Percentiles rank a stretch among this genome's conserved stretches.
Conservation (phyloP, 768 basidiomycete genomes). For the Lentinus brumalis region DNA sequence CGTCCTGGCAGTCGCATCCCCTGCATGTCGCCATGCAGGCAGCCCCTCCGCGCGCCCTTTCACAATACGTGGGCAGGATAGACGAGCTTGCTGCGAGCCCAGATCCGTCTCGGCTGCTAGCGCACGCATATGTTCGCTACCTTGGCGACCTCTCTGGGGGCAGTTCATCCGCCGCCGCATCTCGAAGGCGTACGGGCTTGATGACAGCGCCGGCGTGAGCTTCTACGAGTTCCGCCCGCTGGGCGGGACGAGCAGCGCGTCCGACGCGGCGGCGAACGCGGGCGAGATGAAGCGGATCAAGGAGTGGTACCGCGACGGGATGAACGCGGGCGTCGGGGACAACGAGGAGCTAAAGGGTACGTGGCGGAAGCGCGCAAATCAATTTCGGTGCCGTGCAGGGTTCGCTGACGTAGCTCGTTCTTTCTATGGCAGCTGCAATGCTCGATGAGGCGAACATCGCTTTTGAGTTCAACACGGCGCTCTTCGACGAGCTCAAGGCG, state of each 20-base stretch:
- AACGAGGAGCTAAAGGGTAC: constrained; percentile 34
- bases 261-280: constrained; percentile 43
- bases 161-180: constrained; percentile 66
- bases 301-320: constrained; percentile 61
- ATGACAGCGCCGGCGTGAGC: constrained; percentile 46
- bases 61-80: constrained; percentile 57
- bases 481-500: constrained; percentile 30
- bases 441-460: constrained; percentile 36
- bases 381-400: not conserved
- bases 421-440: constrained; percentile 20
- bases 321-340: constrained; percentile 39
- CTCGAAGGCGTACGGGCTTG: constrained; percentile 67
- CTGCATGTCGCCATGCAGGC: constrained; percentile 48
- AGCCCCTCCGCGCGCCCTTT: constrained; percentile 49
- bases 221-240: constrained; percentile 75
- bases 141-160: constrained; percentile 78
- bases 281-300: constrained; percentile 75
- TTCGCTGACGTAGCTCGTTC: not conserved
- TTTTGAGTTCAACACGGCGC: constrained; percentile 36
- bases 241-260: constrained; percentile 29
- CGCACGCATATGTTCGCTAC: constrained; percentile 83
- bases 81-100: constrained; percentile 43
- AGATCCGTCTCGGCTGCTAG: constrained; percentile 59
- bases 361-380: not conserved
- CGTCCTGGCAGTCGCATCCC: constrained; percentile 60